Evolutionary conservation across 2,329 filamentous ascomycete genomes (phyloP).

Genomic region (Xylaria sp.): DNA sequence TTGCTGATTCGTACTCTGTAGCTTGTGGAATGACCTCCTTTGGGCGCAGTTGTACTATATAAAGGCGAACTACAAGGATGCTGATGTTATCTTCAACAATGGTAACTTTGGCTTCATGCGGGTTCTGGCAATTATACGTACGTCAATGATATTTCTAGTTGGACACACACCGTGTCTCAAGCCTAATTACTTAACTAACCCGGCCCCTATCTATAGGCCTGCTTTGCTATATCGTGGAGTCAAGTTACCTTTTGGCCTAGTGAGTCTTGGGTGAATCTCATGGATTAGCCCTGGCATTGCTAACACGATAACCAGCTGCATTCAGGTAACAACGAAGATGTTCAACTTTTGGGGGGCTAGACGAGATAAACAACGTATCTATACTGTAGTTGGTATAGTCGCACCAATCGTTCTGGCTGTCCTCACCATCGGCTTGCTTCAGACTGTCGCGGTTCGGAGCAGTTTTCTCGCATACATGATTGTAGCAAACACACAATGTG

Average conservation of each 20-base stretch:
- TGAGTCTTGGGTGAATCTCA: conserved; percentile 7
- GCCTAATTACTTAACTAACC: conserved; percentile 1
- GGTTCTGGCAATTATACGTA: conserved; percentile 32
- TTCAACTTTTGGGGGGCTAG: conserved; percentile 25
- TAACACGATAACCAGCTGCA: conserved; percentile 22
- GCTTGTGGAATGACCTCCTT: conserved; percentile 31
- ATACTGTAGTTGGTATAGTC: conserved; percentile 19
- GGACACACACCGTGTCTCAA: not conserved
- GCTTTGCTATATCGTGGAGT: conserved; percentile 35
- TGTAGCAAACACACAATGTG: conserved; percentile 33
- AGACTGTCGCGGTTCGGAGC: conserved; percentile 32
- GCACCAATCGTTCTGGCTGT: conserved; percentile 27
- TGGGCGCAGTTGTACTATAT: conserved; percentile 34
- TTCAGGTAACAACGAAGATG: conserved; percentile 27
- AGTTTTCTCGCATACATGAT: conserved; percentile 33
- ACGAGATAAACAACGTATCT: conserved; percentile 19
- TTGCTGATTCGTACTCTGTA: conserved; percentile 3
- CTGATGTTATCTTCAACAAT: conserved; percentile 37
- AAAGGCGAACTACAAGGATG: conserved; percentile 33
- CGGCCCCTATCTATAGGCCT: conserved; percentile 14
- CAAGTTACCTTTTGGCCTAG: conserved; percentile 28
- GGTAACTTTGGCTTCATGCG: conserved; percentile 36
- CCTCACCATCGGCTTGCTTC: conserved; percentile 30
- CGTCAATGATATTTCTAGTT: not conserved
- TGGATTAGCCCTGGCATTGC: not conserved